A percentile compares a stretch with the other conserved stretches of the same genome.
These are phyloP conservation scores for Stachybotrys elegans DNA, from an alignment of 2,329 filamentous ascomycete genomes.

Conservation along the genomic window DNA sequence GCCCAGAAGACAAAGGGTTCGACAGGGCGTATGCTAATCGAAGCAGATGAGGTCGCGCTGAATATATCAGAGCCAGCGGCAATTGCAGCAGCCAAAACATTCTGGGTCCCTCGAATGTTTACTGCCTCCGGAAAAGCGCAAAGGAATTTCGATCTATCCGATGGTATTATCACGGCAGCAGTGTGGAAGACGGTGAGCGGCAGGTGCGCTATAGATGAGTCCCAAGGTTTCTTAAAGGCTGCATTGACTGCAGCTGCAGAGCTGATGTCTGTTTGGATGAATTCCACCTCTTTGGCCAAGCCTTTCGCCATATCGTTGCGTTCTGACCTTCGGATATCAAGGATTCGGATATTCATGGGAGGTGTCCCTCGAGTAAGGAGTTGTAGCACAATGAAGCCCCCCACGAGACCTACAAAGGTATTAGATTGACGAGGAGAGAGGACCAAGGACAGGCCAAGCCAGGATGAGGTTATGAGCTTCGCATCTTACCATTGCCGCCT, in stretches of 20 bases:
- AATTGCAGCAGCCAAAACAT: conserved; percentile 41
- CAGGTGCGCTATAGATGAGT: conserved; percentile 26
- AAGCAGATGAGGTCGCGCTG: conserved; percentile 43
- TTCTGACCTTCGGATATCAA: conserved; percentile 41
- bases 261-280: conserved; percentile 42
- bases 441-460: neutral
- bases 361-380: conserved; percentile 45
- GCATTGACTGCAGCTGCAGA: conserved; percentile 33
- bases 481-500: neutral
- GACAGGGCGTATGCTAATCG: conserved; percentile 32
- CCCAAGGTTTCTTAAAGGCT: conserved; percentile 44
- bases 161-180: conserved; percentile 44
- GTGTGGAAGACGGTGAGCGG: conserved; percentile 52
- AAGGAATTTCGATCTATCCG: conserved; percentile 36
- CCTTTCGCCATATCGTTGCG: conserved; percentile 35
- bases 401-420: conserved; percentile 32
- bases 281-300: conserved; percentile 29
- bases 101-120: conserved; percentile 42
- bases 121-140: conserved; percentile 38
- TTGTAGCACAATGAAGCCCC: conserved; percentile 48
- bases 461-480: neutral
- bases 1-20: conserved; percentile 38
- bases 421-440: neutral
- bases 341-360: conserved; percentile 41
- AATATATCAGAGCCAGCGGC: conserved; percentile 40